phyloP scores from a whole-genome alignment of 2,329 filamentous ascomycete species.

The Colletotrichum lupini region DNA sequence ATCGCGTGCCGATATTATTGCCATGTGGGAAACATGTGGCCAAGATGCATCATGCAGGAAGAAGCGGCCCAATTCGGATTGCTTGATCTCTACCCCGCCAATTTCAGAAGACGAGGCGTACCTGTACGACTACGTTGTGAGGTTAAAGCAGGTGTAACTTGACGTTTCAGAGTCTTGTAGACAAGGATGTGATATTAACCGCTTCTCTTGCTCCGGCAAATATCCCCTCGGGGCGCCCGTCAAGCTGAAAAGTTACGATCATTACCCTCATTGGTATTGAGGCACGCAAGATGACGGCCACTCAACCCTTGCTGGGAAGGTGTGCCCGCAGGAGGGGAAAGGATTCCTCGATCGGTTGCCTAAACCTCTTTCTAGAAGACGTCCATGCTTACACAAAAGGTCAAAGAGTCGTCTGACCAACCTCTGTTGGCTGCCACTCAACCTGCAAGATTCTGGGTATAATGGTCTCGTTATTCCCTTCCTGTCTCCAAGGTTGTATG shows the following conservation, averaged over 20 bases:
- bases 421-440: not conserved
- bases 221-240: not conserved
- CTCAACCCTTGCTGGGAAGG: not conserved
- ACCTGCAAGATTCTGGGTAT: not conserved
- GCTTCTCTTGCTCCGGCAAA: not conserved
- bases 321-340: not conserved
- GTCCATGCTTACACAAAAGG: not conserved
- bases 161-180: not conserved
- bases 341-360: not conserved
- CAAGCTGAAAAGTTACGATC: not conserved
- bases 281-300: not conserved
- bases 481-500: not conserved
- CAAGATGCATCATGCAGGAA: not conserved
- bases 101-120: not conserved
- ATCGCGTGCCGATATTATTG: not conserved
- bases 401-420: not conserved
- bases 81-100: slow-evolving; percentile 4
- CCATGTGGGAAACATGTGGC: slow-evolving; percentile 17
- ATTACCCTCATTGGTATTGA: not conserved
- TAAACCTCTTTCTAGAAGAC: not conserved
- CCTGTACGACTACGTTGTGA: not conserved
- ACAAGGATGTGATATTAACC: not conserved
- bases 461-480: not conserved
- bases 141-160: not conserved
- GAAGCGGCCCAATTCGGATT: not conserved